Conservation (phyloP, 768 basidiomycete species). For the Naganishia kalamii region DNA sequence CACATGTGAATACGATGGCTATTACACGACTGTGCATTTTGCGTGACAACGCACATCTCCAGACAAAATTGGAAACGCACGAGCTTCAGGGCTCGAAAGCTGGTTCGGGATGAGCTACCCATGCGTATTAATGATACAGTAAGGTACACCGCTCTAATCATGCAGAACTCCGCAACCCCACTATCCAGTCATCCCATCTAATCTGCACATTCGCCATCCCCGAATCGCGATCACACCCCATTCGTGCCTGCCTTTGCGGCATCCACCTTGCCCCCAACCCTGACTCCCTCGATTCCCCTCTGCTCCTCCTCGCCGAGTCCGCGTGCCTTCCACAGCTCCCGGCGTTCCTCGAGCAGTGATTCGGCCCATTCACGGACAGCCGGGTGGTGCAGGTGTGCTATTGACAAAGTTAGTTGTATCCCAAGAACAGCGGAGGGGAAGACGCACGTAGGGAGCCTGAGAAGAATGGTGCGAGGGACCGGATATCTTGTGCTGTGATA, state of each 20-base stretch:
- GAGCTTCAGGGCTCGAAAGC: too few species aligned
- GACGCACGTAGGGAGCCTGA: slow-evolving; percentile 34
- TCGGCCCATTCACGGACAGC: slow-evolving; percentile 42
- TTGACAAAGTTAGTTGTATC: not conserved
- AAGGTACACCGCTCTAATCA: too few species aligned
- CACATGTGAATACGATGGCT: too few species aligned
- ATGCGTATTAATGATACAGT: too few species aligned
- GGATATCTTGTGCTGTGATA: slow-evolving; percentile 38
- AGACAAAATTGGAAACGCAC: too few species aligned
- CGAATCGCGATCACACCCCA: too few species aligned
- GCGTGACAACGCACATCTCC: too few species aligned
- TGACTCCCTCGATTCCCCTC: slow-evolving; percentile 31
- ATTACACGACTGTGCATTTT: too few species aligned
- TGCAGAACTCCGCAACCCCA: too few species aligned
- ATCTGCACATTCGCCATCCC: too few species aligned
- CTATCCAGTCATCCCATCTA: too few species aligned
- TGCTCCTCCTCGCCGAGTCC: slow-evolving; percentile 34
- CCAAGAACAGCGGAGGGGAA: not conserved
- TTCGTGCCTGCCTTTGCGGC: not conserved
- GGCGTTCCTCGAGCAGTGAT: slow-evolving; percentile 42
- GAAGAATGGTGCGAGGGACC: slow-evolving; percentile 40
- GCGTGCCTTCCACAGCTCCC: slow-evolving; percentile 37
- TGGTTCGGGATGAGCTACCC: too few species aligned
- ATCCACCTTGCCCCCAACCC: slow-evolving; percentile 16
- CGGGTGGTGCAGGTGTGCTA: slow-evolving; percentile 44